These are phyloP conservation scores for Dryas alaskensis DNA, from an alignment of 306 rosid genomes.

Conservation along the genomic window DNA sequence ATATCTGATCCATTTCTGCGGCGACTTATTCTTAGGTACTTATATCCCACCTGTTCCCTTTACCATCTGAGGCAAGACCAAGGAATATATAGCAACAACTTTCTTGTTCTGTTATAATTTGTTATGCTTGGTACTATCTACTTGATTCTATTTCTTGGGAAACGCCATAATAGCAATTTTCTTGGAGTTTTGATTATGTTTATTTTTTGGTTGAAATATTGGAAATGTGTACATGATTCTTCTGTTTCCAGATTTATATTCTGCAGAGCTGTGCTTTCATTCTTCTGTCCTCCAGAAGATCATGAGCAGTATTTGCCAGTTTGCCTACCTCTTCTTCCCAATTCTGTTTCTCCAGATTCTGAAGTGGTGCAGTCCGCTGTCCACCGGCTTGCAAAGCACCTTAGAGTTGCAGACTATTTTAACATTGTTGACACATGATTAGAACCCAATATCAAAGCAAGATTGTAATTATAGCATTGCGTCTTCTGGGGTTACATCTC, in stretches of 20 bases:
- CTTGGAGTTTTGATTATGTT: constrained; percentile 5
- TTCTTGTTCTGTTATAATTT: neutral
- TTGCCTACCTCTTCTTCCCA: constrained; percentile 79
- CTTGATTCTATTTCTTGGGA: neutral
- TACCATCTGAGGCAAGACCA: neutral
- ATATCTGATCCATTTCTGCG: constrained; percentile 80
- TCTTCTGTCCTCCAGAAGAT: constrained; percentile 59
- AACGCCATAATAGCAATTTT: neutral
- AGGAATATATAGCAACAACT: neutral
- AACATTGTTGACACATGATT: constrained; percentile 48
- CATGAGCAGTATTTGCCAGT: constrained; percentile 59
- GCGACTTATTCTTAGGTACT: constrained; percentile 82
- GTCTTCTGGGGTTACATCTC: constrained; percentile 20
- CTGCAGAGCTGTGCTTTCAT: constrained; percentile 71
- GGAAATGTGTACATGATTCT: constrained; percentile 19
- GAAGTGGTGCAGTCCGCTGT: constrained; percentile 64
- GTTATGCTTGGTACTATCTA: neutral
- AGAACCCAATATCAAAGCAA: constrained; percentile 23
- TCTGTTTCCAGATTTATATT: constrained; percentile 79
- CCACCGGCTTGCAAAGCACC: constrained; percentile 72
- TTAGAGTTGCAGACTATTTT: constrained; percentile 59
- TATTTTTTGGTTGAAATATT: constrained; percentile 5
- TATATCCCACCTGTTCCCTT: neutral
- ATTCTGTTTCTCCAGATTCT: constrained; percentile 54
- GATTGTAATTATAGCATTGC: constrained; percentile 29